Evolutionary conservation across 1,139 yeast species (phyloP).

Genomic region (Nakaseomyces nivariensis): DNA sequence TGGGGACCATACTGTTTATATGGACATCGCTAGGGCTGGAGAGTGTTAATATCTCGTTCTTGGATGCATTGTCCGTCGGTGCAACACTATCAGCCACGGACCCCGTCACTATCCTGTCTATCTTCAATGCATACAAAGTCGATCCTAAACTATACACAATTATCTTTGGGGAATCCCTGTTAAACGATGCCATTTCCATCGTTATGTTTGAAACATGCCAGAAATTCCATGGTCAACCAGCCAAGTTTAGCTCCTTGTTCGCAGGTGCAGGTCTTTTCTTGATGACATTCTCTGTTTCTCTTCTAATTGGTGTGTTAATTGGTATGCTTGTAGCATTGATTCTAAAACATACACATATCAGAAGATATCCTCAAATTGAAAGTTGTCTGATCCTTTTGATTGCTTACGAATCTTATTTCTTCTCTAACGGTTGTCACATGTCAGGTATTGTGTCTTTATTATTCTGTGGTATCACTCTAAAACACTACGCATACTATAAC

Average conservation of each 20-base stretch:
- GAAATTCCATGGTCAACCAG: conserved; percentile 81
- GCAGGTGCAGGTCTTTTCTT: conserved; percentile 91
- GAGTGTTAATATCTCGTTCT: conserved; percentile 78
- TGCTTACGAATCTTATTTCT: conserved; percentile 94
- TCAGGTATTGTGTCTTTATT: conserved; percentile 92
- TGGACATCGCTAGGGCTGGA: conserved; percentile 93
- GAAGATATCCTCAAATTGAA: conserved; percentile 93
- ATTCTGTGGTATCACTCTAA: conserved; percentile 92
- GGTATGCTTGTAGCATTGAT: conserved; percentile 86
- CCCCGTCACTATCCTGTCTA: conserved; percentile 93
- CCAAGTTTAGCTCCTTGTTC: conserved; percentile 66
- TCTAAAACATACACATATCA: conserved; percentile 82
- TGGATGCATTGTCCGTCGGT: conserved; percentile 93
- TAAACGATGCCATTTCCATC: conserved; percentile 96
- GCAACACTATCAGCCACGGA: conserved; percentile 98
- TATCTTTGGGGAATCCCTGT: conserved; percentile 88
- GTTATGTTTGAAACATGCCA: conserved; percentile 99
- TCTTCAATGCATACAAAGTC: conserved; percentile 93
- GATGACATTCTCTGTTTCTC: conserved; percentile 89
- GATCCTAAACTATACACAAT: conserved; percentile 96
- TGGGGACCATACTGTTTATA: conserved; percentile 73
- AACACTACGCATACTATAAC: conserved; percentile 93
- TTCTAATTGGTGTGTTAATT: conserved; percentile 77
- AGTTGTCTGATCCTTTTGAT: conserved; percentile 82
- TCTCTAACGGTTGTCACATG: conserved; percentile 98